A percentile compares a stretch with the other conserved stretches of the same genome.
Conservation (phyloP, 2,329 filamentous ascomycete species). For the Hymenoscyphus salicellus region DNA sequence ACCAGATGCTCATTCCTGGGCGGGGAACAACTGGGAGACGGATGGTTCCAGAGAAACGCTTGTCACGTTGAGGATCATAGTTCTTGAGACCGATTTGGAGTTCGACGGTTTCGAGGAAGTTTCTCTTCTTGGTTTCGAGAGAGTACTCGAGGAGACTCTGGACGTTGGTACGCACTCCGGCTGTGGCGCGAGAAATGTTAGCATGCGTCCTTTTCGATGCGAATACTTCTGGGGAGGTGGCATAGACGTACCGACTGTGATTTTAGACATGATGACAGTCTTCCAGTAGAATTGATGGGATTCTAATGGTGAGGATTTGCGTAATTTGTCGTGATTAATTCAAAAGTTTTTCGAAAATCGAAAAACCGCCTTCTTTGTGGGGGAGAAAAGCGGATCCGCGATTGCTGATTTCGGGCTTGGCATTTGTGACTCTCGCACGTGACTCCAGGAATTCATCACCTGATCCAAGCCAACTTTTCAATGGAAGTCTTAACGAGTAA, state of each 20-base stretch:
- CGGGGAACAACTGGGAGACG: constrained; percentile 88
- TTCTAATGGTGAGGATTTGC: constrained; percentile 71
- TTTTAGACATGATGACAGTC: constrained; percentile 87
- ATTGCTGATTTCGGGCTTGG: too few species aligned
- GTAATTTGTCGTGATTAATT: constrained; percentile 23
- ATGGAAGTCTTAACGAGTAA: too few species aligned
- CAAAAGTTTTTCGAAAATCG: not conserved
- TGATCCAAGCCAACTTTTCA: too few species aligned
- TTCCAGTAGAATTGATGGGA: constrained; percentile 68
- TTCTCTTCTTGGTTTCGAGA: constrained; percentile 91
- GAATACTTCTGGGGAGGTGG: constrained; percentile 1
- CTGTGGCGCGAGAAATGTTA: constrained; percentile 49
- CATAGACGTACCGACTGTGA: constrained; percentile 63
- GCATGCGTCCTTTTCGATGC: not conserved
- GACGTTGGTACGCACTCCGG: constrained; percentile 95
- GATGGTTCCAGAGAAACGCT: constrained; percentile 99
- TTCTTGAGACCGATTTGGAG: constrained; percentile 94
- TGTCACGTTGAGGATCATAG: constrained; percentile 99
- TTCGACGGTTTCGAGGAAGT: constrained; percentile 94
- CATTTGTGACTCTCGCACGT: too few species aligned
- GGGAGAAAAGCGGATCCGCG: too few species aligned
- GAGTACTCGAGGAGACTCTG: constrained; percentile 93
- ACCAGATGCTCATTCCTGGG: constrained; percentile 86
- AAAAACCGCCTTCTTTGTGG: too few species aligned
- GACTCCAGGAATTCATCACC: too few species aligned